These are phyloP conservation scores for Lyophyllum atratum DNA, from an alignment of 768 basidiomycete genomes.

Conservation along the genomic window DNA sequence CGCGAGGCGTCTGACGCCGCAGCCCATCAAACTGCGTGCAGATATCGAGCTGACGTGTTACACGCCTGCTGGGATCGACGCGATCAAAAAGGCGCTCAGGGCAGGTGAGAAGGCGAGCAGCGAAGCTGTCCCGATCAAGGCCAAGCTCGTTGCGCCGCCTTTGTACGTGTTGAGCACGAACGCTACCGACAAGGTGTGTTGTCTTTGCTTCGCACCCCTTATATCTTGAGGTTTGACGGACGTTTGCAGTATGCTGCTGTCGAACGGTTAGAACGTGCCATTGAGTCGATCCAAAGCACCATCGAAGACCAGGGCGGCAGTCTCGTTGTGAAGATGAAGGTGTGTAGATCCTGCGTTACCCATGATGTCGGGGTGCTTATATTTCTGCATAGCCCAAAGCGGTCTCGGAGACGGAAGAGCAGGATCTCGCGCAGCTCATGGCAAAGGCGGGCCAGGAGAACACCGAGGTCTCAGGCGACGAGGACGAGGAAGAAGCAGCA, in stretches of 20 bases:
- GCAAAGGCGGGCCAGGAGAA: slow-evolving; percentile 93
- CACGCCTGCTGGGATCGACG: slow-evolving; percentile 92
- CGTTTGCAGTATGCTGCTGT: slow-evolving; percentile 73
- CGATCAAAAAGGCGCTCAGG: slow-evolving; percentile 88
- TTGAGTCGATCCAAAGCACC: slow-evolving; percentile 83
- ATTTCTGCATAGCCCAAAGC: slow-evolving; percentile 81
- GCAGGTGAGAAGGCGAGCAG: slow-evolving; percentile 89
- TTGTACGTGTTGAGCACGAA: slow-evolving; percentile 95
- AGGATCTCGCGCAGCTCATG: slow-evolving; percentile 97
- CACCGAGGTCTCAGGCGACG: slow-evolving; percentile 94
- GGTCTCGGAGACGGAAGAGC: slow-evolving; percentile 95
- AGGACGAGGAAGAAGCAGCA: slow-evolving; percentile 68
- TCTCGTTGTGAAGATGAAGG: slow-evolving; percentile 96
- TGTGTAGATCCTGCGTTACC: slow-evolving; percentile 27
- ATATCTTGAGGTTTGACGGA: not conserved
- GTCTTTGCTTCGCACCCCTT: not conserved
- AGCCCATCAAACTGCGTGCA: slow-evolving; percentile 97
- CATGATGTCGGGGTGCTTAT: not conserved
- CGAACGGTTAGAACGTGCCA: slow-evolving; percentile 90
- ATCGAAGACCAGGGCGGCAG: slow-evolving; percentile 87
- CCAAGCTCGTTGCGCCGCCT: slow-evolving; percentile 94
- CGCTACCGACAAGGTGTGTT: slow-evolving; percentile 87
- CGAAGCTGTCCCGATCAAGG: slow-evolving; percentile 93
- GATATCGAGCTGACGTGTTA: slow-evolving; percentile 98
- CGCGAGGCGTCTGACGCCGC: slow-evolving; percentile 92